These are phyloP conservation scores for Blastobotrys robertii DNA, from an alignment of 805 yeast species.

Conservation along the genomic window DNA sequence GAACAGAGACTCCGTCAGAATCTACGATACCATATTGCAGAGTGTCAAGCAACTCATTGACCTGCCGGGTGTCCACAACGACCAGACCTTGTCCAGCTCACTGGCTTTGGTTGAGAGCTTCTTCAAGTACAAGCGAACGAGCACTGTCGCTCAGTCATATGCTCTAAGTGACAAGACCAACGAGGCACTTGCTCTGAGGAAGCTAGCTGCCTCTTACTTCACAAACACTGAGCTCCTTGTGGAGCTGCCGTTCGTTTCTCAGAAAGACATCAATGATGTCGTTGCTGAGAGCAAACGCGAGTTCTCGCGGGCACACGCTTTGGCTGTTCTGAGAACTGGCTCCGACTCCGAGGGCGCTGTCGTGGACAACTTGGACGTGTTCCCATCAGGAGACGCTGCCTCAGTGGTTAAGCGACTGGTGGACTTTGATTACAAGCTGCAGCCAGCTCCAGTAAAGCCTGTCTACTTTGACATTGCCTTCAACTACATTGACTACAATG, in stretches of 20 bases:
- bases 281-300: constrained; percentile 1
- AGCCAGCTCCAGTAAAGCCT: constrained; percentile 71
- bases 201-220: constrained; percentile 1
- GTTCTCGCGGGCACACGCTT: constrained; percentile 22
- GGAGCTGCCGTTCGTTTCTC: neutral
- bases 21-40: constrained; percentile 41
- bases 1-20: constrained; percentile 34
- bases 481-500: constrained; percentile 54
- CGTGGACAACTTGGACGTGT: constrained; percentile 37
- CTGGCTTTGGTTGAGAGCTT: constrained; percentile 41
- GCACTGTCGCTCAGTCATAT: constrained; percentile 33
- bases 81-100: constrained; percentile 52
- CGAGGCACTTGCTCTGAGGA: constrained; percentile 25
- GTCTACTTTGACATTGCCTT: constrained; percentile 85
- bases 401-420: constrained; percentile 22
- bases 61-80: constrained; percentile 87
- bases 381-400: constrained; percentile 27
- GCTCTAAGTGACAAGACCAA: constrained; percentile 23
- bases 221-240: neutral
- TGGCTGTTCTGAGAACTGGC: constrained; percentile 26
- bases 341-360: constrained; percentile 21
- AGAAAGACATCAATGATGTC: neutral
- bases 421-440: constrained; percentile 30
- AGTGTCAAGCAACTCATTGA: constrained; percentile 56
- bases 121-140: constrained; percentile 37